Percentiles rank a stretch among this genome's conserved stretches.
These are phyloP conservation scores for Areca catechu DNA, from an alignment of 176 grass and related monocot species.

Conservation along the genomic window DNA sequence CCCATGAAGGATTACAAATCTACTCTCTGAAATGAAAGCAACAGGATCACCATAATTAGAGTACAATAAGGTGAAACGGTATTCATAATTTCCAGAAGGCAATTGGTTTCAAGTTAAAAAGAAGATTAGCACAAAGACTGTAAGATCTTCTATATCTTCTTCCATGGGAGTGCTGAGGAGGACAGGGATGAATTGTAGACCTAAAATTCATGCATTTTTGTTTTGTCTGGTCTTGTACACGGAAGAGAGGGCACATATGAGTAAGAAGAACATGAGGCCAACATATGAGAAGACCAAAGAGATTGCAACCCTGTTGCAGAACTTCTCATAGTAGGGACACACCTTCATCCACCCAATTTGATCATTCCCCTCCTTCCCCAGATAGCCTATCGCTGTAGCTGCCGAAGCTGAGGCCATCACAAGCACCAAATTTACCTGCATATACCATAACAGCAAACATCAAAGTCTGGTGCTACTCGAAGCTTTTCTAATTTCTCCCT, in stretches of 20 bases:
- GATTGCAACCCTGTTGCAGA: slow-evolving; percentile 20
- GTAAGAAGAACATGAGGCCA: slow-evolving; percentile 21
- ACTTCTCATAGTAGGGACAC: slow-evolving; percentile 32
- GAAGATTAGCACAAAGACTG: too few species aligned
- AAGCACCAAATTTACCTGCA: slow-evolving; percentile 24
- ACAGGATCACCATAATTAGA: too few species aligned
- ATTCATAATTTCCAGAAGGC: too few species aligned
- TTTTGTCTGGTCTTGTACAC: slow-evolving; percentile 15
- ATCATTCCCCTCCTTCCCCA: slow-evolving; percentile 40
- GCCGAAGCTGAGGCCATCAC: slow-evolving; percentile 21
- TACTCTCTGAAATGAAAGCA: too few species aligned
- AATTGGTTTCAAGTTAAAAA: too few species aligned
- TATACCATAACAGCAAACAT: not conserved
- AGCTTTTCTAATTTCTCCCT: too few species aligned
- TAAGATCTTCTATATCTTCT: too few species aligned
- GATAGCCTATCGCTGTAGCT: slow-evolving; percentile 17
- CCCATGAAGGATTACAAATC: too few species aligned
- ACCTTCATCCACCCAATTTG: slow-evolving; percentile 39
- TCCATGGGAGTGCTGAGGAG: too few species aligned
- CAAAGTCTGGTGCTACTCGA: too few species aligned
- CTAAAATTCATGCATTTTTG: not conserved
- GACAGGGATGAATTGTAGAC: too few species aligned
- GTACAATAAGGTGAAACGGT: too few species aligned
- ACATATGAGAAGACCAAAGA: slow-evolving; percentile 20
- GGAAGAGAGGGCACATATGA: slow-evolving; percentile 1